Evolutionary conservation across 768 basidiomycete species (phyloP), one percentile per base, ranked within the genome.

Genomic region (Leccinum pellstonianum): DNA sequence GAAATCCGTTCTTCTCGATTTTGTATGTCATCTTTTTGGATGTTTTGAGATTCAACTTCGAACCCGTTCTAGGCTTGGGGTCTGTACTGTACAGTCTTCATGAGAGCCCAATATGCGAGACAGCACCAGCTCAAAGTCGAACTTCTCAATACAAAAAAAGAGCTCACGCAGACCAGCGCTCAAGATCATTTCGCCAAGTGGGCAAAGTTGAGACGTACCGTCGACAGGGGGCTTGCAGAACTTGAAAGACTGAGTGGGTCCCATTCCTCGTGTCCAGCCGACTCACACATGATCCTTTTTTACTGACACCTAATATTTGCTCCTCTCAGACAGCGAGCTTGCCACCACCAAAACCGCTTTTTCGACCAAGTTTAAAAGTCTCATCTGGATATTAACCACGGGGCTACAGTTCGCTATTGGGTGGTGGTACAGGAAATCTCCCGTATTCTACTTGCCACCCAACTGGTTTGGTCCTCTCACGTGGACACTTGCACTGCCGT

Each of bases 121-220:
- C 91, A 95, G 68, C 79, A 82, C 23, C 75, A 80, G 61, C 86
- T 98, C 65, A 94, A 96, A 75, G 77, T 82, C 8, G 87, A 95
- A 57, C 84, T 98, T 31, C 79, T 98, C 48, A 73, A 77, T 29
- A 88, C 86, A 38, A 95, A 95, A 76, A 81, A 89, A 25, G 93
- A 98, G 70, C 85, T 98, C 3, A 73, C 89, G 62, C 86, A 86
- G 70, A 98, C 95, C 35, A 94, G 91, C 67, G 91, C 94, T 17
- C 97, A 98, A 71, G 95, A 98, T 70, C 92, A 98, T 69, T 99
- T 99, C 72, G 93, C 95, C 19, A 98, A 94, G 77, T 98, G 97
- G 96, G 96, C 96, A 51, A 95, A 94, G 77, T 77, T 98, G 70
- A 78, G 91, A 66, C 77, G 97, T 64, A 92, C 83, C 65, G 85